Evolutionary conservation across 2,329 filamentous ascomycete genomes (phyloP), one percentile per base, ranked within the genome.

Genomic region (Fusarium protoensiforme): DNA sequence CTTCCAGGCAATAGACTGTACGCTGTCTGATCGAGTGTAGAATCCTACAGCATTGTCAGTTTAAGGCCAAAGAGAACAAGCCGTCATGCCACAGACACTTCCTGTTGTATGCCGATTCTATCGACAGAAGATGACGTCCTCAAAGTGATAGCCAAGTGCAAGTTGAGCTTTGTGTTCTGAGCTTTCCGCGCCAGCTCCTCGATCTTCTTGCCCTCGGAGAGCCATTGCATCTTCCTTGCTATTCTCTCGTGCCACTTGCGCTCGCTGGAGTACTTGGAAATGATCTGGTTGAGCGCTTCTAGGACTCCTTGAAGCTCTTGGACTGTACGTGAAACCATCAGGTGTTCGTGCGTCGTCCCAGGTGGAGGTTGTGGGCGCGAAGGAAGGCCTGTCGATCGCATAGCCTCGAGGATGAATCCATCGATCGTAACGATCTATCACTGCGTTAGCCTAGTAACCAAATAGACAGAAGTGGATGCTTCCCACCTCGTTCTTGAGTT

Each of bases 161-260:
- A 22, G 0, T 68, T 36, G 0, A 13, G 33, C 4, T 71, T 71
- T 0, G 46, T 65, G 13, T 58, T 36, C n/a, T 65, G 59, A 0
- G 60, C 72, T 58, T 68, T 71, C 1, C 61, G 18, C 3, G 41
- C 31, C 13, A 75, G 61, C 7, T 64, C 56, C 1, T 73, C 64
- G 0, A 75, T 66, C 1, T 65, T 70, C 27, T 13, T 8, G 1
- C 16, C 43, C 3, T 73, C 72, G 1, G 54, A 22, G 18, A 68
- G 46, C 72, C 72, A 75, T 2, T 66, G 69, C 0, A 65, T 10
- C 7, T 71, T 75, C 3, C 68, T 64, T 0, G 58, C 33, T 5
- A 61, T 60, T 1, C 66, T 16, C 14, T 62, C 62, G 1, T 65
- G 54, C 10, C 3, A 51, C 2, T 20, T 70, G 0, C 33, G 46